Evolutionary conservation across 768 basidiomycete species (phyloP), one percentile per base, ranked within the genome.

Genomic region (Strobilomyces dryophilus): DNA sequence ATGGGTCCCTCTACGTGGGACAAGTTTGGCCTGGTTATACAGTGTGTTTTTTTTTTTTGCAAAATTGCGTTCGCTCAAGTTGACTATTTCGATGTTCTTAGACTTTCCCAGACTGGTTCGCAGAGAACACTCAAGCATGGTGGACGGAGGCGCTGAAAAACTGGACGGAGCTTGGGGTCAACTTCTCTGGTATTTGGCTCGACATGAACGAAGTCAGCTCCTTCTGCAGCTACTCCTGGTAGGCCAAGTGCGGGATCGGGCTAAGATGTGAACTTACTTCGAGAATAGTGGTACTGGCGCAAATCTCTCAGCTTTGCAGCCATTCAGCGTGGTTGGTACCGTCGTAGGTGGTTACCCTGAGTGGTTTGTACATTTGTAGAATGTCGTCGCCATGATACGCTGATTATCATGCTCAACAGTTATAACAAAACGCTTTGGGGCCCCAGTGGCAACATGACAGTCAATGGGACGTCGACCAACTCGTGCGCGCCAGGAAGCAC

Each of bases 21-120:
- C 76, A 83, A 62, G 87, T 89, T 9, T 90, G 85, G 87, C 87
- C 88, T 15, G 86, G 88, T 21, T 84, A 80, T 67, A 84, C 85
- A 8, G 85, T 82, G 34, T 17, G 75, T 62, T 32, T 29, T 4
- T 8, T 43, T 62, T 32, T 29, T 4, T 8, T 43, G 15, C 5
- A 14, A 10, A 6, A 6, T 12, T 18, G n/a, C 12, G 5, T 42
- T n/a, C 14, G 3, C 12, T 35, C 7, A 10, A 17, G 34, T 45
- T 34, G 18, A 56, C 8, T 39, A 2, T 26, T 35, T 37, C 4
- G 20, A 18, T 29, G 11, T n/a, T 14, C 15, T 41, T 35, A 78
- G 80, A 77, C 75, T 29, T 85, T 81, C 64, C 81, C 82, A 0
- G 83, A 85, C 58, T 84, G 80, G 81, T 83, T 84, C 54, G 71